phyloP scores from a whole-genome alignment of 768 basidiomycete genomes.

The Podaxis mareebaensis region DNA sequence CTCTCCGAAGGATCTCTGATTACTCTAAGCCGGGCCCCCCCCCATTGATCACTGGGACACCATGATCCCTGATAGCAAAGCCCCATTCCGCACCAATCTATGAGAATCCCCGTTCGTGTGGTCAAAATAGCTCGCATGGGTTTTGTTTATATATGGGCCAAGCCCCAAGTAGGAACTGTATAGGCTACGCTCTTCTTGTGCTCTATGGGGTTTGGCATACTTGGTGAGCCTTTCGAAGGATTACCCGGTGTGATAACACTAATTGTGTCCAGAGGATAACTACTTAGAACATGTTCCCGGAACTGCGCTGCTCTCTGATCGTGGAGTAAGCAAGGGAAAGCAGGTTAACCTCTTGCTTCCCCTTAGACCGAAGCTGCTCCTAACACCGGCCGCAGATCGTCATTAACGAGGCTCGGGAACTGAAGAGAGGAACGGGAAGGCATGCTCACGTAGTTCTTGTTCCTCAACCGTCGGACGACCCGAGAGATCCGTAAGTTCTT shows the following conservation, averaged over 20 bases:
- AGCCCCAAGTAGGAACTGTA: not conserved
- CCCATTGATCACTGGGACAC: not conserved
- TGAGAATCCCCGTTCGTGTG: not conserved
- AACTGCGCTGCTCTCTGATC: conserved; percentile 41
- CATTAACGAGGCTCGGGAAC: conserved; percentile 31
- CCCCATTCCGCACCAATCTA: not conserved
- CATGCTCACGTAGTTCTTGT: conserved; percentile 40
- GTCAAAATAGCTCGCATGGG: not conserved
- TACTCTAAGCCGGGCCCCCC: not conserved
- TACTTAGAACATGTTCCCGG: conserved; percentile 38
- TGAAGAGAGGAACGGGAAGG: conserved; percentile 39
- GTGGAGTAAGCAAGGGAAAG: conserved; percentile 35
- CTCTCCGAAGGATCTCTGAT: not conserved
- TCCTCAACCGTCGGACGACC: conserved; percentile 46
- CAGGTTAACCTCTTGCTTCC: conserved; percentile 21
- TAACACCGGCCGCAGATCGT: conserved; percentile 22
- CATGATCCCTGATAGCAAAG: too few relatives aligned
- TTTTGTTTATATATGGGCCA: not conserved
- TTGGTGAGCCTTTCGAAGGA: conserved; percentile 26
- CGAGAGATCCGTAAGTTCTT: conserved; percentile 39
- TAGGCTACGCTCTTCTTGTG: not conserved
- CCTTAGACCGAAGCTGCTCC: not conserved
- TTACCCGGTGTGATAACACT: not conserved
- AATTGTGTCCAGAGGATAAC: conserved; percentile 31
- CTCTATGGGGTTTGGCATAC: conserved; percentile 37